These are phyloP conservation scores for Colletotrichum paranaense DNA, from an alignment of 2,329 filamentous ascomycete genomes.

Conservation along the genomic window DNA sequence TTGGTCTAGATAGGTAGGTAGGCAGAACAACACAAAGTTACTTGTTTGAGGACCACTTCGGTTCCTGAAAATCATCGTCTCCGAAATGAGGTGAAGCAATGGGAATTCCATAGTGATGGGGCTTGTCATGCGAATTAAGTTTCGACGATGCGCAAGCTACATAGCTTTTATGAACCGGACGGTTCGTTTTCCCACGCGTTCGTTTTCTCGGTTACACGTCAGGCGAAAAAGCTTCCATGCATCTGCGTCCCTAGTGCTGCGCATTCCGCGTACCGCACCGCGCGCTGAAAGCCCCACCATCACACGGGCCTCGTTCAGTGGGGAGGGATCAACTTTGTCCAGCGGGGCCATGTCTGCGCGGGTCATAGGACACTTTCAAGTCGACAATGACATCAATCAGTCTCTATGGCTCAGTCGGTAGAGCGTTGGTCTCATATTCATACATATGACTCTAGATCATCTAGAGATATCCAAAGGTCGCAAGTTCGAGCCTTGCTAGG, in stretches of 20 bases:
- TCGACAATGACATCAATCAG: not conserved
- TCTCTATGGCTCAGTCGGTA: slow-evolving; percentile 35
- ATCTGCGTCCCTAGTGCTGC: not conserved
- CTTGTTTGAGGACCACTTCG: too few species aligned
- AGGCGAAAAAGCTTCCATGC: not conserved
- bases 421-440: slow-evolving; percentile 35
- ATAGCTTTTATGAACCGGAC: not conserved
- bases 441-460: slow-evolving; percentile 21
- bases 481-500: slow-evolving; percentile 33
- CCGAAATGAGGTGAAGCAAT: not conserved
- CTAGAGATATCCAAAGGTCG: slow-evolving; percentile 32
- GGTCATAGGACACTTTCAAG: too few species aligned
- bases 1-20: not conserved
- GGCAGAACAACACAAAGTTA: too few species aligned
- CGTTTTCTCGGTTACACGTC: not conserved
- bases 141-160: not conserved
- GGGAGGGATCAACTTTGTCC: too few species aligned
- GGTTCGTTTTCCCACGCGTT: not conserved
- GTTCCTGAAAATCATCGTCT: not conserved
- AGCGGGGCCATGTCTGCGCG: not conserved
- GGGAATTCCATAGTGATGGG: not conserved
- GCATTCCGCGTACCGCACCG: too few species aligned
- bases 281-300: too few species aligned
- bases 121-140: not conserved
- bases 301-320: too few species aligned